phyloP scores from a whole-genome alignment of 2,329 filamentous ascomycete genomes.

The Aspergillus quadrilineatus region DNA sequence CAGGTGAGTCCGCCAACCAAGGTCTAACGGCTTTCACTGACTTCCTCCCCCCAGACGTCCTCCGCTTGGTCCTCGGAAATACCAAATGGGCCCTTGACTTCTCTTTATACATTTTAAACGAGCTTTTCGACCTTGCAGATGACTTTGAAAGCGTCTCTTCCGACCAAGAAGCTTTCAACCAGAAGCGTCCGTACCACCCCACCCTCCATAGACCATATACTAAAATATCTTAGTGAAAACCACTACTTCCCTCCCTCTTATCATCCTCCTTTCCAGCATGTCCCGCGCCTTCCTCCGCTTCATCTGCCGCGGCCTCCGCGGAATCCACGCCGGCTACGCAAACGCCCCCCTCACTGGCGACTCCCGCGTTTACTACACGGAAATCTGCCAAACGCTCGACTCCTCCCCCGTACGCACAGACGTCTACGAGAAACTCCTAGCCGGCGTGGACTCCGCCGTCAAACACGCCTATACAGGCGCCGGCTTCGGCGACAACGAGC shows the following conservation, averaged over 20 bases:
- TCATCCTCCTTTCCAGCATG: slow-evolving; percentile 70
- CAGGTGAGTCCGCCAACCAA: slow-evolving; percentile 44
- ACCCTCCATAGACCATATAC: neutral
- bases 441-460: slow-evolving; percentile 66
- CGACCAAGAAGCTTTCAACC: slow-evolving; percentile 37
- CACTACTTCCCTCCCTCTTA: slow-evolving; percentile 41
- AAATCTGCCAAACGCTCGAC: slow-evolving; percentile 55
- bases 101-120: slow-evolving; percentile 56
- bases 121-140: slow-evolving; percentile 49
- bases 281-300: slow-evolving; percentile 71
- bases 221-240: slow-evolving; percentile 32
- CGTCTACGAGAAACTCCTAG: slow-evolving; percentile 64
- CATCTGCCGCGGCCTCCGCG: slow-evolving; percentile 62
- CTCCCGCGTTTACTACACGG: slow-evolving; percentile 47
- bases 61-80: slow-evolving; percentile 70
- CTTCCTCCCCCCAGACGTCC: slow-evolving; percentile 57
- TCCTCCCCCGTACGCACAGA: slow-evolving; percentile 58
- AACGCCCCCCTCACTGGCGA: slow-evolving; percentile 41
- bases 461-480: slow-evolving; percentile 55
- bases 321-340: slow-evolving; percentile 50
- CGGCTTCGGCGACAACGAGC: slow-evolving; percentile 45
- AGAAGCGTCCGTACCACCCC: slow-evolving; percentile 32
- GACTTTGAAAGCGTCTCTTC: slow-evolving; percentile 35
- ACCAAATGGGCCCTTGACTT: slow-evolving; percentile 75
- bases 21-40: neutral